A percentile compares a stretch with the other conserved stretches of the same genome.
These are phyloP conservation scores for Microstegium vimineum DNA, from an alignment of 176 grass and related monocot genomes.

Conservation along the genomic window DNA sequence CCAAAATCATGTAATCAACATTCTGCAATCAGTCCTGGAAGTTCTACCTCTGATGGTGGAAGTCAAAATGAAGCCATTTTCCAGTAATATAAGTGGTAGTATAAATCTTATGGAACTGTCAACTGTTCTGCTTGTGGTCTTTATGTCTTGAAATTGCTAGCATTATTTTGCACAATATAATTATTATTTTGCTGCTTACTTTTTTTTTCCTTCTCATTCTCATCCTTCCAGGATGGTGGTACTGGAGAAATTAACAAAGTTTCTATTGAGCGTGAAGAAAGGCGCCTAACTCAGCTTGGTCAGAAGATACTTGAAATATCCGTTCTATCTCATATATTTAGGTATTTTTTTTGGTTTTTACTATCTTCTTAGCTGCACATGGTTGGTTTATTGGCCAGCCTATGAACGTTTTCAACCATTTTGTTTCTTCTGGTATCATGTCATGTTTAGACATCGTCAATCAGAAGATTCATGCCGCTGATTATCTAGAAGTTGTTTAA, in stretches of 20 bases:
- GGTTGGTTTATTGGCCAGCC: neutral
- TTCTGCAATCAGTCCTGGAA: neutral
- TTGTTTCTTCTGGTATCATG: neutral
- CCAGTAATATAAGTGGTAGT: neutral
- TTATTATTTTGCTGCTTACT: conserved; percentile 8
- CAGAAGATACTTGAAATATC: conserved; percentile 90
- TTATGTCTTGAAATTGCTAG: conserved; percentile 13
- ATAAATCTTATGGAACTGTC: neutral
- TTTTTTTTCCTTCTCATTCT: conserved; percentile 18
- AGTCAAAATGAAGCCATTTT: neutral
- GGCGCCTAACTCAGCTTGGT: conserved; percentile 74
- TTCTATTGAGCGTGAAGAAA: conserved; percentile 82
- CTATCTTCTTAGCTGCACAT: conserved; percentile 4
- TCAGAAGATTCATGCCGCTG: neutral
- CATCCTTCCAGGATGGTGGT: conserved; percentile 72
- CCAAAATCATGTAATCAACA: neutral
- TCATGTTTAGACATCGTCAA: neutral
- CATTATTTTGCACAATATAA: conserved; percentile 27
- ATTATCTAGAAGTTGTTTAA: conserved; percentile 6
- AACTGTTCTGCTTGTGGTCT: conserved; percentile 1
- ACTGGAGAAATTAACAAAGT: conserved; percentile 82
- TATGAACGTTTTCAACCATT: conserved; percentile 1
- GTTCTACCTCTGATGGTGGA: neutral
- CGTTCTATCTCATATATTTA: conserved; percentile 85
- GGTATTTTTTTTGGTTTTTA: conserved; percentile 39